phyloP scores from a whole-genome alignment of 768 basidiomycete genomes.

The Leucocoprinus leucothites region DNA sequence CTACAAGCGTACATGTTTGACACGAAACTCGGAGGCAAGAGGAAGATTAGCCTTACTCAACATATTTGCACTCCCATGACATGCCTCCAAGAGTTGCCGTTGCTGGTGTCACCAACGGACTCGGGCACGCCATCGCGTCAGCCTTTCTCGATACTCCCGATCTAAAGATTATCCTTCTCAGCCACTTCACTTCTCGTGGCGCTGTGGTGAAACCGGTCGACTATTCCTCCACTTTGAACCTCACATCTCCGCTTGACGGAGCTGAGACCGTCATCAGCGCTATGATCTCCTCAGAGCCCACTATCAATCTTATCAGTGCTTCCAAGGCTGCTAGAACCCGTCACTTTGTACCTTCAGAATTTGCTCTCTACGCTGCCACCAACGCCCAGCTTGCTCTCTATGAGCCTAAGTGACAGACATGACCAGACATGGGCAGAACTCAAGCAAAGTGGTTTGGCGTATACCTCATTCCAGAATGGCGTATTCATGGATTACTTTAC shows the following conservation, averaged over 20 bases:
- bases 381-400: neutral
- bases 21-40: too few species aligned
- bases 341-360: neutral
- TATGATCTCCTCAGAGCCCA: neutral
- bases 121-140: conserved; percentile 5
- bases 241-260: neutral
- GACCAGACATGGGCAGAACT: neutral
- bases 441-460: neutral
- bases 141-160: neutral
- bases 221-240: neutral
- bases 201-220: neutral
- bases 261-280: neutral
- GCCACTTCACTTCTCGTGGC: neutral
- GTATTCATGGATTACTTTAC: conserved; percentile 1
- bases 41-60: too few species aligned
- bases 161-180: neutral
- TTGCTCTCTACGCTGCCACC: neutral
- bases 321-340: too few species aligned
- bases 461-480: conserved; percentile 4
- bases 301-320: neutral
- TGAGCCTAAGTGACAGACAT: neutral
- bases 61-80: too few species aligned
- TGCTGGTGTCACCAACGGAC: conserved; percentile 8
- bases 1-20: too few species aligned
- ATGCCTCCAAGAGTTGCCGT: conserved; percentile 4